These are phyloP conservation scores for Torulaspora gathmanii DNA, from an alignment of 805 yeast species.

Conservation along the genomic window DNA sequence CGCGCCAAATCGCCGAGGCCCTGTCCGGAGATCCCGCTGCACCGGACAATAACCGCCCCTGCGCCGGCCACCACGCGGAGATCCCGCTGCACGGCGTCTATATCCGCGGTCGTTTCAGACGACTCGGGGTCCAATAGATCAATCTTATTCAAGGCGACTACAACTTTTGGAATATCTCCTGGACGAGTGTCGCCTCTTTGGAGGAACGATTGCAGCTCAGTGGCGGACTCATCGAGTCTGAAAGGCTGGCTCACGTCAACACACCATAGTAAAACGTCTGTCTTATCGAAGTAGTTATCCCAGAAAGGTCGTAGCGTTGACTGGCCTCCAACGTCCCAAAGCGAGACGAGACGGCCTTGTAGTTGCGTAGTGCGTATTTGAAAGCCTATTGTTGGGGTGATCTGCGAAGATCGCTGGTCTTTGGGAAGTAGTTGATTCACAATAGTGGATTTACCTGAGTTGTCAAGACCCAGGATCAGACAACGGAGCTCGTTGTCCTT, in stretches of 20 bases:
- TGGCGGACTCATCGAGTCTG: constrained; percentile 58
- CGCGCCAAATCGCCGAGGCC: constrained; percentile 17
- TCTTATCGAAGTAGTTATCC: constrained; percentile 86
- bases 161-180: constrained; percentile 52
- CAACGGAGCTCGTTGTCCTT: constrained; percentile 76
- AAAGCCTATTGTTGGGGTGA: constrained; percentile 89
- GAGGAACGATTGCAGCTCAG: constrained; percentile 59
- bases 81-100: background rate
- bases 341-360: constrained; percentile 38
- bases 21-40: constrained; percentile 23
- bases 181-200: constrained; percentile 58
- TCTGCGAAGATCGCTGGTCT: constrained; percentile 42
- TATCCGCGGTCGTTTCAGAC: background rate
- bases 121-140: constrained; percentile 45
- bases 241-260: constrained; percentile 59
- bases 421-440: constrained; percentile 50
- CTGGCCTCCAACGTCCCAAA: constrained; percentile 96
- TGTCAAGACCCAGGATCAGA: constrained; percentile 78
- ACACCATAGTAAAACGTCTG: constrained; percentile 81
- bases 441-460: constrained; percentile 86
- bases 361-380: constrained; percentile 54
- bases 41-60: constrained; percentile 12
- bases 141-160: constrained; percentile 68
- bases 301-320: constrained; percentile 77
- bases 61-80: constrained; percentile 5